phyloP scores from a whole-genome alignment of 1,284 basidiomycete species.

The Cryptococcus sp. region DNA sequence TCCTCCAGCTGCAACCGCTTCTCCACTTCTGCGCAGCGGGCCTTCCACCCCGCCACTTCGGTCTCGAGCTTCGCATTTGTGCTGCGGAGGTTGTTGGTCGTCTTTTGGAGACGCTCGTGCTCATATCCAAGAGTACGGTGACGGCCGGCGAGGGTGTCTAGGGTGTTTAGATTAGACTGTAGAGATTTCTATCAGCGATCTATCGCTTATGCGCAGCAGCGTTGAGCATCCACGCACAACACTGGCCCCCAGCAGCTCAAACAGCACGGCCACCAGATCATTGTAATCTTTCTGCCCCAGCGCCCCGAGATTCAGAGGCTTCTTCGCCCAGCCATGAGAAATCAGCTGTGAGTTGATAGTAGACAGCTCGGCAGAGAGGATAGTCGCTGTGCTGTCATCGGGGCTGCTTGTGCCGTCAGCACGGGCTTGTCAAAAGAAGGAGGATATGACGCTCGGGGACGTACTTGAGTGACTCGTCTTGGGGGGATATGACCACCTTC shows the following conservation, averaged over 20 bases:
- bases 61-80: conserved; percentile 50
- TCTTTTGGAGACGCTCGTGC: conserved; percentile 69
- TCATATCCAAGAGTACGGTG: conserved; percentile 76
- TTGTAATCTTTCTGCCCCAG: conserved; percentile 61
- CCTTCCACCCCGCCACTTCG: conserved; percentile 60
- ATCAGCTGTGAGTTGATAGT: conserved; percentile 74
- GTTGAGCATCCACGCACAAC: conserved; percentile 58
- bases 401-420: neutral
- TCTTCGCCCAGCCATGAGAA: conserved; percentile 69
- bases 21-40: conserved; percentile 56
- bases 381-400: neutral
- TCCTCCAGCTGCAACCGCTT: conserved; percentile 53
- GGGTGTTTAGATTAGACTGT: conserved; percentile 71
- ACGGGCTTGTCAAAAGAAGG: neutral
- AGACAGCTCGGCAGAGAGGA: conserved; percentile 25
- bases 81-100: conserved; percentile 22
- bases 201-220: neutral
- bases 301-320: conserved; percentile 59
- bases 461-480: neutral
- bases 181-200: neutral
- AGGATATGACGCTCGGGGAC: neutral
- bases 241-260: conserved; percentile 72
- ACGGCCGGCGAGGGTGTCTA: conserved; percentile 71
- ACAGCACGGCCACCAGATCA: conserved; percentile 67
- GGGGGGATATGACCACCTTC: neutral